These are phyloP conservation scores for Dicorynia guianensis DNA, from an alignment of 306 rosid genomes.

Conservation along the genomic window DNA sequence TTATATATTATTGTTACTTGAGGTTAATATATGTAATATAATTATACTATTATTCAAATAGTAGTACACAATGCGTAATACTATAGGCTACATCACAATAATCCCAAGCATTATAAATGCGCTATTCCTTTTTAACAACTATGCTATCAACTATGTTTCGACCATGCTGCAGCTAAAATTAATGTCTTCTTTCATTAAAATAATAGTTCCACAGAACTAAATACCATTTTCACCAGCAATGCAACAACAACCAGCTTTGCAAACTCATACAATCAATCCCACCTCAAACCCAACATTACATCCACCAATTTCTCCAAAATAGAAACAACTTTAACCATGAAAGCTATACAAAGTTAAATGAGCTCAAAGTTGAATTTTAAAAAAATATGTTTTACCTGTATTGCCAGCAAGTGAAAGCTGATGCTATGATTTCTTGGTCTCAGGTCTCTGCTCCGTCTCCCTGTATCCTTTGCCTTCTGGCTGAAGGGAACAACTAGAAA, in stretches of 20 bases:
- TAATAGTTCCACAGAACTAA: not conserved
- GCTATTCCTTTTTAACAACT: too few relatives aligned
- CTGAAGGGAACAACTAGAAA: conserved; percentile 2
- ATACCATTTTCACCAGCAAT: not conserved
- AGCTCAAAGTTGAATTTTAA: conserved; percentile 10
- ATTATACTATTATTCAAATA: too few relatives aligned
- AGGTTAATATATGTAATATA: too few relatives aligned
- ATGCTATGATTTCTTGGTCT: not conserved
- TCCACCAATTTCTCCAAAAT: not conserved
- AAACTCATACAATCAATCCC: not conserved
- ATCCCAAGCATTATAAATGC: too few relatives aligned
- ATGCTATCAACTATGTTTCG: too few relatives aligned
- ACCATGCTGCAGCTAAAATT: too few relatives aligned
- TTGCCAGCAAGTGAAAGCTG: not conserved
- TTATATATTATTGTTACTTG: too few relatives aligned
- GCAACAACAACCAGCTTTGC: not conserved
- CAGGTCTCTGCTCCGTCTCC: not conserved
- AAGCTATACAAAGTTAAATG: not conserved
- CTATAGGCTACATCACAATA: too few relatives aligned
- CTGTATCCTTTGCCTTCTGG: conserved; percentile 2
- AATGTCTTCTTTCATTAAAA: not conserved
- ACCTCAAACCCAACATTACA: conserved; percentile 11
- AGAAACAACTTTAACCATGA: not conserved
- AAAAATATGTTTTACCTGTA: conserved; percentile 31
- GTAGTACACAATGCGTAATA: not conserved